Evolutionary conservation across 2,329 filamentous ascomycete species (phyloP), one percentile per base, ranked within the genome.

Genomic region (Botrytis byssoidea): DNA sequence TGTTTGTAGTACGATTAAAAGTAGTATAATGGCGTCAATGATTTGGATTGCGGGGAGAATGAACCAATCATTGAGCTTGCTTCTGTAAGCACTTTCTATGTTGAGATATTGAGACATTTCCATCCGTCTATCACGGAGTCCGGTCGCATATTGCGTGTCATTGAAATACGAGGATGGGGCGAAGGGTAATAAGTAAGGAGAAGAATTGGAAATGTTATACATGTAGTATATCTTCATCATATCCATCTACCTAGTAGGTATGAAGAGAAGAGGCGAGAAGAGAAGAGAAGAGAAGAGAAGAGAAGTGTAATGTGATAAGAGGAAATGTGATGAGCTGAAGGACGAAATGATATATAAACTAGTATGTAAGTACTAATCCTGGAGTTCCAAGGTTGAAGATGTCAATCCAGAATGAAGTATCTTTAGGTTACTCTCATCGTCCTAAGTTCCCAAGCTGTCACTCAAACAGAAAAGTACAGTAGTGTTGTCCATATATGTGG

Each of bases 51-150:
- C 71, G 74, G 70, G 42, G 63, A 51, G 35, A 4, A 20, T 29
- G 35, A 68, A 46, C 71, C 67, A 74, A 74, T 74, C 65, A 68
- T 48, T 9, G 55, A 37, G 16, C 55, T 71, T n/a, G 71, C 2
- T 70, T 74, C 66, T 42, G 70, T 71, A 64, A 71, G 55, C 63
- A 72, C 29, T 48, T 63, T 61, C 61, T 44, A 32, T 64, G 61
- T 64, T 44, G 1, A 29, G 61, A 64, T 20, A 14, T 55, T 25
- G 48, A 51, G 25, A 51, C 48, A 25, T 51, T 48, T 44, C 42
- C 42, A 44, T 44, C 42, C 42, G 42, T 44, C 12, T 12, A 44
- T 44, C 16, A 35, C 61, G 20, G 46, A 40, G 64, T 55, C 32
- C 32, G 65, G 32, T 37, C 10, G 59, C 22, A 37, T 61, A 55